Conservation (phyloP, 2,329 filamentous ascomycete species). For the Monosporascus sp. region DNA sequence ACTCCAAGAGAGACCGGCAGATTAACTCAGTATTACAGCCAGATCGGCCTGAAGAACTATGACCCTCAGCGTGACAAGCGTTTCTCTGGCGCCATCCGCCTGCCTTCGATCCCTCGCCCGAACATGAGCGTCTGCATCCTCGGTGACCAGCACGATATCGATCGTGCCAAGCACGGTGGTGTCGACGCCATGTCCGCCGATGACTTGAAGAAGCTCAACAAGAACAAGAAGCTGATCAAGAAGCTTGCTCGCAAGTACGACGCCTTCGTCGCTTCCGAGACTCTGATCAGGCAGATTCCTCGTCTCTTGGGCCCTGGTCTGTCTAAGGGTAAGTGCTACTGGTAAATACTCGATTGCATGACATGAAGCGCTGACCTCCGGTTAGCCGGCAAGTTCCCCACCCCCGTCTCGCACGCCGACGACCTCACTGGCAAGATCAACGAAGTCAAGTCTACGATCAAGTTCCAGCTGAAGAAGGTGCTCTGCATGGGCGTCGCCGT, state of each 20-base stretch:
- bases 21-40: constrained; percentile 4
- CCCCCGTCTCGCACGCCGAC: constrained; percentile 93
- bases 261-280: constrained; percentile 95
- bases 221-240: constrained; percentile 99
- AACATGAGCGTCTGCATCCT: constrained; percentile 43
- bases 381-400: constrained; percentile 97
- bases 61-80: constrained; percentile 99
- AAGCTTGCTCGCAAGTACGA: constrained; percentile 99
- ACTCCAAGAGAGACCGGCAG: no score
- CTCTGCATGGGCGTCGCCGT: constrained; percentile 99
- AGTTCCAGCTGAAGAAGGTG: constrained; percentile 99
- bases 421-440: constrained; percentile 92
- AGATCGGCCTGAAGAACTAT: constrained; percentile 98
- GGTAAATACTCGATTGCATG: not conserved
- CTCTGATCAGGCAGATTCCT: constrained; percentile 98
- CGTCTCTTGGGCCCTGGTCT: constrained; percentile 99
- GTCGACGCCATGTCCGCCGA: constrained; percentile 97
- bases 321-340: constrained; percentile 70
- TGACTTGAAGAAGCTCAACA: constrained; percentile 99
- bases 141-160: constrained; percentile 89
- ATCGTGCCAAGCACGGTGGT: constrained; percentile 98
- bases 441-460: constrained; percentile 99
- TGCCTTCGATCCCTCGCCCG: constrained; percentile 88
- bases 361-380: constrained; percentile 3
- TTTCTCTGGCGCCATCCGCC: constrained; percentile 99